Conservation (phyloP, 2,329 filamentous ascomycete species). For the Pseudopyrenochaeta lycopersici region DNA sequence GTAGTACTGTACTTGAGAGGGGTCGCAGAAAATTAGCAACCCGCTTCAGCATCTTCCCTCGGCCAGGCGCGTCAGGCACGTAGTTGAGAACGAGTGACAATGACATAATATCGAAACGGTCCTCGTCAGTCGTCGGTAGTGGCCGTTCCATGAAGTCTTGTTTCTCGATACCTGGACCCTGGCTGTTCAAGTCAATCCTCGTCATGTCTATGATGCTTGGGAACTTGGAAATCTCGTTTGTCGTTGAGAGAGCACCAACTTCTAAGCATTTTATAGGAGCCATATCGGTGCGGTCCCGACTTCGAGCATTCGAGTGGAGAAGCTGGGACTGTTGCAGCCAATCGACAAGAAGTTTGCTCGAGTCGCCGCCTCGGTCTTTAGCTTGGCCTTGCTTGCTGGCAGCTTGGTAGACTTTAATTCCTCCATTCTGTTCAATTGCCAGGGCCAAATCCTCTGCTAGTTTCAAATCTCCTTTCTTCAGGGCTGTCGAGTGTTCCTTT, state of each 20-base stretch:
- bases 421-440: constrained; percentile 65
- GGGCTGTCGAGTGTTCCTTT: constrained; percentile 64
- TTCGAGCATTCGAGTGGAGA: constrained; percentile 18
- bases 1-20: constrained; percentile 3
- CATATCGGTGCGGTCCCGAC: constrained; percentile 3
- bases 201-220: constrained; percentile 74
- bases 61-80: constrained; percentile 76
- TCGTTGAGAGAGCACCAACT: constrained; percentile 84
- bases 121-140: constrained; percentile 67
- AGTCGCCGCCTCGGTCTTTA: constrained; percentile 69
- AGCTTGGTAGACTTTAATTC: constrained; percentile 67
- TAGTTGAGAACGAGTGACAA: constrained; percentile 94
- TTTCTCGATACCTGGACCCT: constrained; percentile 79
- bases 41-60: constrained; percentile 81
- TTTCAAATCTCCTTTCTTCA: constrained; percentile 52
- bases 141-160: constrained; percentile 95
- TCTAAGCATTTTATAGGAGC: constrained; percentile 75
- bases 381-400: constrained; percentile 71
- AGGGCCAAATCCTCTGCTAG: constrained; percentile 55
- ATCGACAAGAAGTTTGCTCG: constrained; percentile 66
- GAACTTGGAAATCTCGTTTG: constrained; percentile 81
- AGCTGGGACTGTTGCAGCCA: constrained; percentile 60
- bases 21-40: constrained; percentile 43
- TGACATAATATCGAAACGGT: constrained; percentile 88
- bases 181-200: constrained; percentile 90